phyloP scores from a whole-genome alignment of 768 basidiomycete genomes.

The Phylloporus arenicola region DNA sequence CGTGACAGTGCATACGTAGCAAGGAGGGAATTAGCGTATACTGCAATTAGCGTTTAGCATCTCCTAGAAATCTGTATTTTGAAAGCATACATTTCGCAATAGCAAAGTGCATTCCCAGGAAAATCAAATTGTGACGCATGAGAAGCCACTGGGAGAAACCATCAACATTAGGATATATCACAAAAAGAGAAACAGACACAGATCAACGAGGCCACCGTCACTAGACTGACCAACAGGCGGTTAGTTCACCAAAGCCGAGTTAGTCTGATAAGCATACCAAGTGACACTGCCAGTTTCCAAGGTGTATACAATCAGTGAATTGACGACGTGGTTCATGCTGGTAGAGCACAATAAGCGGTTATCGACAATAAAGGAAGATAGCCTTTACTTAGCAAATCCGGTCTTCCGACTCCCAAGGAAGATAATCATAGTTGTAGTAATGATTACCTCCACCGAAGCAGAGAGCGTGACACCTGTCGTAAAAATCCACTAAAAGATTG shows the following conservation, averaged over 20 bases:
- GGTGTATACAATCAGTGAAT: constrained; percentile 45
- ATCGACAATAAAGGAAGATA: fast-evolving
- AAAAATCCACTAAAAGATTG: constrained; percentile 25
- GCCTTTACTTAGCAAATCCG: constrained; percentile 24
- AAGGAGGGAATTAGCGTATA: constrained; percentile 32
- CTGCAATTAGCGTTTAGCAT: constrained; percentile 5
- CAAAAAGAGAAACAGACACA: constrained; percentile 19
- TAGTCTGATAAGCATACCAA: constrained; percentile 22
- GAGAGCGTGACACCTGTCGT: constrained; percentile 29
- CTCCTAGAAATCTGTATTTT: no score
- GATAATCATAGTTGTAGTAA: constrained; percentile 26
- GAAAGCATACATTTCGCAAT: constrained; percentile 27
- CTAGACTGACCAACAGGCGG: constrained; percentile 14
- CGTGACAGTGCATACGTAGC: constrained; percentile 24
- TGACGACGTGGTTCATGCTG: constrained; percentile 47
- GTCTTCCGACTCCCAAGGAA: constrained; percentile 31
- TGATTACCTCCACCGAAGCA: constrained; percentile 31
- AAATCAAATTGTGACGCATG: constrained; percentile 33
- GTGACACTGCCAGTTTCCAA: constrained; percentile 50
- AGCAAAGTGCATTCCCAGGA: constrained; percentile 33
- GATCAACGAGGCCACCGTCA: constrained; percentile 30
- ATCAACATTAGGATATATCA: background rate
- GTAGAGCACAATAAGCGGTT: background rate
- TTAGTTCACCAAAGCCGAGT: background rate
- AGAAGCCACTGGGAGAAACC: constrained; percentile 20